Percentiles rank a stretch among this genome's conserved stretches.
These are phyloP conservation scores for Trametes villosa DNA, from an alignment of 768 basidiomycete genomes.

Conservation along the genomic window DNA sequence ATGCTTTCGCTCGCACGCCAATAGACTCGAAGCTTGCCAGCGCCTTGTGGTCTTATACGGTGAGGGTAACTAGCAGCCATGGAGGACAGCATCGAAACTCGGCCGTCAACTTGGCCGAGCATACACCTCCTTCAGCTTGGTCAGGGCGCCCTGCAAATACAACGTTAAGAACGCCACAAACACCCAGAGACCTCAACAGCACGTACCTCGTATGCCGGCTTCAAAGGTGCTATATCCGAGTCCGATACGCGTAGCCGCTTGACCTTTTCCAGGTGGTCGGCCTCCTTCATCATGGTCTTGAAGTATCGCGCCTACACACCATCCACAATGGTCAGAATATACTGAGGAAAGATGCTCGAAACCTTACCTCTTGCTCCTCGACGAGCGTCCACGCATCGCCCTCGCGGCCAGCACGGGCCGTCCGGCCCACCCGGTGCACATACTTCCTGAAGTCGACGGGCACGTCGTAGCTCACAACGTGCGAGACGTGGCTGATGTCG, in stretches of 20 bases:
- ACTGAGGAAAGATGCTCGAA: not conserved
- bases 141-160: conserved; percentile 33
- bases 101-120: conserved; percentile 11
- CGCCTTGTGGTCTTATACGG: too few species aligned
- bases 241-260: conserved; percentile 69
- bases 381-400: conserved; percentile 96
- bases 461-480: conserved; percentile 94
- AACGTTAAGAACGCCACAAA: not conserved
- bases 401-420: conserved; percentile 86
- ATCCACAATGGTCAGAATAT: not conserved
- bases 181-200: not conserved
- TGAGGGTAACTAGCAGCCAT: not conserved
- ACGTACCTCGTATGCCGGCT: conserved; percentile 69
- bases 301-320: conserved; percentile 76
- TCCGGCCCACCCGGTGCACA: conserved; percentile 95
- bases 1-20: too few species aligned
- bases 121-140: conserved; percentile 32
- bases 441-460: conserved; percentile 99
- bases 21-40: too few species aligned
- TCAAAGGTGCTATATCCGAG: conserved; percentile 59
- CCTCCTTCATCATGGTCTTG: conserved; percentile 77
- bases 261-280: conserved; percentile 70
- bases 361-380: conserved; percentile 85
- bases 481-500: conserved; percentile 88
- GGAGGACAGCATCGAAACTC: not conserved